These are phyloP conservation scores for Forsythia viridissima DNA, from an alignment of 257 asterid genomes.

Conservation along the genomic window DNA sequence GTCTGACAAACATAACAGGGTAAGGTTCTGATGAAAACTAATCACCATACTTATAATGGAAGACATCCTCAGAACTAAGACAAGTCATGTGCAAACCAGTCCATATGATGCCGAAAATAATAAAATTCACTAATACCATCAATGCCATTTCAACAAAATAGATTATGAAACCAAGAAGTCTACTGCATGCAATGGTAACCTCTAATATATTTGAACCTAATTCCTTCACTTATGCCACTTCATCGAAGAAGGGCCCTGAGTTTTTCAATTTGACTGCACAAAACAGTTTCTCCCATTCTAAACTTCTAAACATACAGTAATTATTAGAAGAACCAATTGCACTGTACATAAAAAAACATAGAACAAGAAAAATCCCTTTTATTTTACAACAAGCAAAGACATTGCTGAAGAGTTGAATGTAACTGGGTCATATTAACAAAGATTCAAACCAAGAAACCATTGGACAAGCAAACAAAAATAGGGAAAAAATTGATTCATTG, in stretches of 20 bases:
- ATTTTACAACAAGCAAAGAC: background rate
- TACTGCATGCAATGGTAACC: background rate
- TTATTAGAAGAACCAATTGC: background rate
- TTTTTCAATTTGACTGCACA: background rate
- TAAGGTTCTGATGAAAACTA: slow-evolving; percentile 5
- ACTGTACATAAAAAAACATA: background rate
- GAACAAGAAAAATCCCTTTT: background rate
- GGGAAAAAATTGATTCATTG: background rate
- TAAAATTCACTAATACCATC: background rate
- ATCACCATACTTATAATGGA: background rate
- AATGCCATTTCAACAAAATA: background rate
- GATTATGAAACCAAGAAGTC: background rate
- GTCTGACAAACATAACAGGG: background rate
- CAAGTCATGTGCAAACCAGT: background rate
- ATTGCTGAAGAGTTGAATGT: background rate
- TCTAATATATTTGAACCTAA: background rate
- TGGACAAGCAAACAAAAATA: background rate
- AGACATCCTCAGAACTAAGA: slow-evolving; percentile 9
- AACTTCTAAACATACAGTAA: background rate
- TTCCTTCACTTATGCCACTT: background rate
- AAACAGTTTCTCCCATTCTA: background rate
- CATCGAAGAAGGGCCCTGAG: background rate
- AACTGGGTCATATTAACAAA: background rate
- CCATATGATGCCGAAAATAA: background rate
- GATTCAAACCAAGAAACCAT: background rate